These are phyloP conservation scores for Rutstroemia sp. DNA, from an alignment of 2,329 filamentous ascomycete species.

Conservation along the genomic window DNA sequence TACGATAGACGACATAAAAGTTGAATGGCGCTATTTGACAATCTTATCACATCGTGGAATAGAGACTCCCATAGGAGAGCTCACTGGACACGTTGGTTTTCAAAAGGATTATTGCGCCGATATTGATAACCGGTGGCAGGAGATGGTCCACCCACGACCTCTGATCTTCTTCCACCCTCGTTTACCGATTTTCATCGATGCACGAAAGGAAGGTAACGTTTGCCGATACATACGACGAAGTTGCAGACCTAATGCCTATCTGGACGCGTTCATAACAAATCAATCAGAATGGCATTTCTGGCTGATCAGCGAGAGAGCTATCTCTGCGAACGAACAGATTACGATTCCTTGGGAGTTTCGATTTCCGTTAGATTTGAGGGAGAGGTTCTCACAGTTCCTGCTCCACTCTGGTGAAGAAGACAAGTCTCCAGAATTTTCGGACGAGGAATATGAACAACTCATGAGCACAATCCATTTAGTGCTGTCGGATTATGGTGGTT, in stretches of 20 bases:
- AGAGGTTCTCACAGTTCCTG: no score
- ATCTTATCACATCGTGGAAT: conserved; percentile 34
- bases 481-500: conserved; percentile 71
- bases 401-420: conserved; percentile 43
- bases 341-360: conserved; percentile 63
- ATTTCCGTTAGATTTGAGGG: conserved; percentile 36
- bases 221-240: conserved; percentile 88
- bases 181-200: conserved; percentile 89
- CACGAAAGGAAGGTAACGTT: conserved; percentile 74
- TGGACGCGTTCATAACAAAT: conserved; percentile 72
- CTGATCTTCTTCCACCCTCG: conserved; percentile 84
- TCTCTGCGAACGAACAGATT: conserved; percentile 56
- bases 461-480: conserved; percentile 61
- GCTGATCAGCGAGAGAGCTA: conserved; percentile 75
- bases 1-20: conserved; percentile 34
- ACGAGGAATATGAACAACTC: conserved; percentile 53
- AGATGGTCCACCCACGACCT: conserved; percentile 56
- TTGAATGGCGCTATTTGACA: conserved; percentile 64
- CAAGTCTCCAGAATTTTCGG: conserved; percentile 33
- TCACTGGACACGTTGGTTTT: conserved; percentile 71
- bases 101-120: conserved; percentile 66
- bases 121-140: conserved; percentile 59
- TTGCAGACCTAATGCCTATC: conserved; percentile 79
- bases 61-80: conserved; percentile 48
- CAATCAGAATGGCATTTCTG: conserved; percentile 84